These are phyloP conservation scores for Brassica rapa DNA, from an alignment of 345 rosid genomes.

Conservation along the genomic window DNA sequence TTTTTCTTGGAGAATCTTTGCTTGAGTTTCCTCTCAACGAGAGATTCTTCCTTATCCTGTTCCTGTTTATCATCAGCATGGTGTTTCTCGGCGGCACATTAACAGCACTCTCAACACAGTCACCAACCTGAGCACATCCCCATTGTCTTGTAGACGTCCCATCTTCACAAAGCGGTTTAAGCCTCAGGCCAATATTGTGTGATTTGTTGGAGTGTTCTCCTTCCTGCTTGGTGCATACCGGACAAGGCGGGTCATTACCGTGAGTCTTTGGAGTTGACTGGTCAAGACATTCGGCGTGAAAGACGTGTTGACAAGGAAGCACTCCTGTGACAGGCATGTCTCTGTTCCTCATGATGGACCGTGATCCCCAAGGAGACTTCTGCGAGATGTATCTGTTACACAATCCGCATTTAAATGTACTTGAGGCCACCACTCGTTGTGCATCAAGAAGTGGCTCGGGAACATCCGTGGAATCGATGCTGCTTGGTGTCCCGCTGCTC, in stretches of 20 bases:
- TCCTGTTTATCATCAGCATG: slow-evolving; percentile 53
- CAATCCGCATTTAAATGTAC: slow-evolving; percentile 64
- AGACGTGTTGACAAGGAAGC: slow-evolving; percentile 80
- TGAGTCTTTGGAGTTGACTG: slow-evolving; percentile 72
- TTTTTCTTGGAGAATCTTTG: slow-evolving; percentile 59
- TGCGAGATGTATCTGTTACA: slow-evolving; percentile 64
- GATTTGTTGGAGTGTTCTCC: slow-evolving; percentile 49
- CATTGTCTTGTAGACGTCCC: slow-evolving; percentile 57
- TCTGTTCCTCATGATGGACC: slow-evolving; percentile 65
- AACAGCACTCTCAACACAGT: slow-evolving; percentile 62
- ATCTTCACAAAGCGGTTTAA: slow-evolving; percentile 53
- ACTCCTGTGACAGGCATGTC: slow-evolving; percentile 91
- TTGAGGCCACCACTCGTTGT: slow-evolving; percentile 70
- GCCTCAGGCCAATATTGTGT: slow-evolving; percentile 45
- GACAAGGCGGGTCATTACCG: slow-evolving; percentile 79
- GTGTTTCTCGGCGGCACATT: slow-evolving; percentile 53
- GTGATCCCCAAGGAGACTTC: slow-evolving; percentile 87
- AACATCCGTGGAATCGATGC: slow-evolving; percentile 53
- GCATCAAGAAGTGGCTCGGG: slow-evolving; percentile 65
- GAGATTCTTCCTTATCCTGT: slow-evolving; percentile 53
- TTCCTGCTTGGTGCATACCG: slow-evolving; percentile 55
- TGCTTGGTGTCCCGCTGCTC: slow-evolving; percentile 53
- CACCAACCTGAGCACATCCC: slow-evolving; percentile 64
- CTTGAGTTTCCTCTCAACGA: slow-evolving; percentile 53
- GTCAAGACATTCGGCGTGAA: slow-evolving; percentile 93